Evolutionary conservation across 768 basidiomycete genomes (phyloP), one percentile per base, ranked within the genome.

Genomic region (Cystofilobasidium ferigula): DNA sequence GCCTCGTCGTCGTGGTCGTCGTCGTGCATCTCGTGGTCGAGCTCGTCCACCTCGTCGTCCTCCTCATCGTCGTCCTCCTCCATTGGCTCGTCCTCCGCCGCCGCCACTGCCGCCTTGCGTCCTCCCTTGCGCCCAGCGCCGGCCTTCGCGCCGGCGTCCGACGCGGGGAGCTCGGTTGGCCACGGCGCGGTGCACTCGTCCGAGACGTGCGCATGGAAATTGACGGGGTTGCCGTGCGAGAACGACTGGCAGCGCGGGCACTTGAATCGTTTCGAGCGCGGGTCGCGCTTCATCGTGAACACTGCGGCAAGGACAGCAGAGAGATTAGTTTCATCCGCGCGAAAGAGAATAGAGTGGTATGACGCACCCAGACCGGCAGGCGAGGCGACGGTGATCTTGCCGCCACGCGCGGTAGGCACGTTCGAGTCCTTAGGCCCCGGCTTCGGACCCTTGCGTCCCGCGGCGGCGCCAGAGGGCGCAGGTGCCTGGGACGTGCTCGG

Each of bases 191-290:
- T 12, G 30, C 51, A 54, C 30, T 54, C 51, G 51, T 54, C 13
- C 3, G 2, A 2, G 28, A 54, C 51, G 51, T 54, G 51, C 51
- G 28, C 51, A 18, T 54, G 51, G 30, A 30, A 54, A 28, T 28
- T 54, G 51, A 54, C 30, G 18, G 51, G 51, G 30, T 54, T 54
- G 26, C 51, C 51, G 30, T 28, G 28, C 26, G 28, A 12, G 16
- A 8, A 54, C 1, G 30, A 20, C 7, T 8, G 8, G 51, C 51
- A 54, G 51, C 51, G 51, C 12, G 51, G 51, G 30, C 51, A 54
- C 51, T 54, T 54, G 51, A 54, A 54, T 2, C 51, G 51, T n/a
- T 54, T 54, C 51, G 51, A 54, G 3, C 51, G 51, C 1, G 51
- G 5, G 28, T 54, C 51, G 26, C 51, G 51, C 18, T 28, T 3